A percentile compares a stretch with the other conserved stretches of the same genome.
phyloP scores from a whole-genome alignment of 768 basidiomycete species.

The Zangia roseola region DNA sequence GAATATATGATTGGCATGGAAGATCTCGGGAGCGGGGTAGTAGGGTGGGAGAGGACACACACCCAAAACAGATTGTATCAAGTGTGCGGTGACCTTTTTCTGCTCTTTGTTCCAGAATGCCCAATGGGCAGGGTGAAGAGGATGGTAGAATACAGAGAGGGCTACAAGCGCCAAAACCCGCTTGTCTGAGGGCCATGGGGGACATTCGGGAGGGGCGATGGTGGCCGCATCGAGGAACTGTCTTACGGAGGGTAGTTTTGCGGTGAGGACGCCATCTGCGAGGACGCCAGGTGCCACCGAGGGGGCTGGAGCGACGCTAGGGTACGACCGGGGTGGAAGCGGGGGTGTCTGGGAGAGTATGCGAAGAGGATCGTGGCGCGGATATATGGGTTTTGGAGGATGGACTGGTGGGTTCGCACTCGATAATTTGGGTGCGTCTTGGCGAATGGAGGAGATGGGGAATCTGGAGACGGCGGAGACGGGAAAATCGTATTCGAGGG shows the following conservation, averaged over 20 bases:
- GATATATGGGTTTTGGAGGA: slow-evolving; percentile 28
- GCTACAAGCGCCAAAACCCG: slow-evolving; percentile 57
- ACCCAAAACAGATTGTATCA: slow-evolving; percentile 56
- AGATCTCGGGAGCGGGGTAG: background rate
- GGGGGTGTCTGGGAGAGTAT: slow-evolving; percentile 24
- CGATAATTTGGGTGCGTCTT: slow-evolving; percentile 23
- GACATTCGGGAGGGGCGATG: slow-evolving; percentile 42
- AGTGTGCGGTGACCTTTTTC: slow-evolving; percentile 47
- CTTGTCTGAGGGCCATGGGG: slow-evolving; percentile 36
- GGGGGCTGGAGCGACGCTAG: slow-evolving; percentile 17
- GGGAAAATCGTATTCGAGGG: slow-evolving; percentile 26
- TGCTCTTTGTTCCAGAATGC: slow-evolving; percentile 59
- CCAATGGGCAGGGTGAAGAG: slow-evolving; percentile 57
- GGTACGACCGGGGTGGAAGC: slow-evolving; percentile 21
- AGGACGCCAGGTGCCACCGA: slow-evolving; percentile 37
- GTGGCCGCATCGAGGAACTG: slow-evolving; percentile 43
- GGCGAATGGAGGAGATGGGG: slow-evolving; percentile 40
- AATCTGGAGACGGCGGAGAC: slow-evolving; percentile 27
- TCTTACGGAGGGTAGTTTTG: slow-evolving; percentile 48
- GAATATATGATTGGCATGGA: slow-evolving; percentile 2
- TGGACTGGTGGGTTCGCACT: slow-evolving; percentile 19
- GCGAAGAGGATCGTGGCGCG: slow-evolving; percentile 33
- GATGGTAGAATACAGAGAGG: slow-evolving; percentile 55
- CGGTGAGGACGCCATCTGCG: slow-evolving; percentile 42
- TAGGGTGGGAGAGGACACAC: slow-evolving; percentile 27